These are phyloP conservation scores for Ascocoryne sarcoides DNA, from an alignment of 2,329 filamentous ascomycete genomes.

Conservation along the genomic window DNA sequence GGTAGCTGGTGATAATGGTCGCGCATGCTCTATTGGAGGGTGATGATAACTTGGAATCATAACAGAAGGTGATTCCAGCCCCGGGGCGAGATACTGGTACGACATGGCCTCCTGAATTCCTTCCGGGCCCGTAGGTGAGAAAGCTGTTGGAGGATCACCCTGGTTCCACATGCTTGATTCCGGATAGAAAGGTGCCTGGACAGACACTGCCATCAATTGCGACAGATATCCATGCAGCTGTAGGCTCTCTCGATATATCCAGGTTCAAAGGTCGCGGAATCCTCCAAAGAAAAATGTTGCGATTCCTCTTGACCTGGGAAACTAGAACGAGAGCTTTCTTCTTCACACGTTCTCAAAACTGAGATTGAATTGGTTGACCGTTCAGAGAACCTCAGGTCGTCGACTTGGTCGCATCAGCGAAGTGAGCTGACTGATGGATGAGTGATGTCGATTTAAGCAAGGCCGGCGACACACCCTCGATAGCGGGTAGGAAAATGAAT, in stretches of 20 bases:
- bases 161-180: constrained; percentile 26
- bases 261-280: neutral
- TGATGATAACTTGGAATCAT: constrained; percentile 25
- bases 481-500: constrained; percentile 13
- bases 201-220: constrained; percentile 29
- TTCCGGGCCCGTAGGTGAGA: constrained; percentile 18
- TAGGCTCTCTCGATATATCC: neutral
- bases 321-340: too few species aligned
- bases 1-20: constrained; percentile 14
- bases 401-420: constrained; percentile 11
- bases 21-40: constrained; percentile 15
- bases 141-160: constrained; percentile 20
- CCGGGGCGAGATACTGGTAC: constrained; percentile 24
- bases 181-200: constrained; percentile 23
- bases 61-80: constrained; percentile 20
- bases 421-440: constrained; percentile 10
- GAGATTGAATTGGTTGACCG: too few species aligned
- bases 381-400: too few species aligned
- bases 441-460: constrained; percentile 19
- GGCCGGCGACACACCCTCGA: constrained; percentile 18
- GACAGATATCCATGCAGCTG: constrained; percentile 16
- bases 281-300: too few species aligned
- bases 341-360: neutral
- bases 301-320: too few species aligned
- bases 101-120: constrained; percentile 20